phyloP scores from a whole-genome alignment of 108 stramenopile species.

The Conticribra weissflogii region DNA sequence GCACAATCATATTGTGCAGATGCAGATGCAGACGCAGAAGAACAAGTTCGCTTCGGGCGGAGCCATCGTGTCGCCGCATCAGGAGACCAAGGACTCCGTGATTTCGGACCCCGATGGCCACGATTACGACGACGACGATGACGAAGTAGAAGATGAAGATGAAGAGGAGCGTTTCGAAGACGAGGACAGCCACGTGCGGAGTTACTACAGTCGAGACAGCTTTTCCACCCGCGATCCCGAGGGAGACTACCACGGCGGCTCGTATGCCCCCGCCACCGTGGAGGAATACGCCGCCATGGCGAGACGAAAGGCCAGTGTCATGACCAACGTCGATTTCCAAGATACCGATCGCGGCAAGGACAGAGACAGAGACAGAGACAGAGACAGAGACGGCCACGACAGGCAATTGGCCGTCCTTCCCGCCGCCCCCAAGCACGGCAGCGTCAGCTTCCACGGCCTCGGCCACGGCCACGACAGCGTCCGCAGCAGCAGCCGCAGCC shows the following conservation, averaged over 20 bases:
- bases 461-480: neutral
- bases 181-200: neutral
- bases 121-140: too few species aligned
- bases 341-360: neutral
- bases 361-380: too few species aligned
- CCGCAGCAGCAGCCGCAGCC: neutral
- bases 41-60: too few species aligned
- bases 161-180: neutral
- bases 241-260: neutral
- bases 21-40: too few species aligned
- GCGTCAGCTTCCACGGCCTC: neutral
- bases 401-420: too few species aligned
- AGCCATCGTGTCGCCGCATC: too few species aligned
- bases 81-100: too few species aligned
- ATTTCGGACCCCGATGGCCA: too few species aligned
- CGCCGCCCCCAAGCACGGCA: too few species aligned
- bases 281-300: conserved; percentile 1
- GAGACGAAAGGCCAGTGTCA: conserved; percentile 7
- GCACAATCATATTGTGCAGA: too few species aligned
- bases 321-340: conserved; percentile 10
- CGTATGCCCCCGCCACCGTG: neutral
- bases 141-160: neutral
- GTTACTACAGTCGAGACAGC: neutral
- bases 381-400: too few species aligned
- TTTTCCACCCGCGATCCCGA: conserved; percentile 12